phyloP scores from a whole-genome alignment of 2,329 filamentous ascomycete genomes.

The Claviceps quebecensis region DNA sequence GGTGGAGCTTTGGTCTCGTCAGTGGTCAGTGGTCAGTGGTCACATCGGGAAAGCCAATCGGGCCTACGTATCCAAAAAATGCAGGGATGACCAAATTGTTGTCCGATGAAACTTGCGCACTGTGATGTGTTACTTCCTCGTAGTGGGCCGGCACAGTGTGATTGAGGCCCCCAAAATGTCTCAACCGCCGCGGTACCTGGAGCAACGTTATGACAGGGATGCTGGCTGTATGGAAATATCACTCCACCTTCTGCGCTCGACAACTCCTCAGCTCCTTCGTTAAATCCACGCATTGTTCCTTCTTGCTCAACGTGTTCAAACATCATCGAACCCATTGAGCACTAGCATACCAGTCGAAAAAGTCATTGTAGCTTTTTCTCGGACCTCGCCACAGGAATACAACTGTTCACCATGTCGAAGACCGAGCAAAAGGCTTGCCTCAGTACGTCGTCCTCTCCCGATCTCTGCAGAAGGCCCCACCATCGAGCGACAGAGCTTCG shows the following conservation, averaged over 20 bases:
- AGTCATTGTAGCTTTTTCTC: neutral
- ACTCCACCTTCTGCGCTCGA: constrained; percentile 2
- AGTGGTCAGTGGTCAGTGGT: no score
- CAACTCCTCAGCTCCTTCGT: neutral
- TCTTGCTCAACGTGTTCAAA: neutral
- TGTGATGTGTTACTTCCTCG: rapidly evolving
- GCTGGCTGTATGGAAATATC: neutral
- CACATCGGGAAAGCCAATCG: neutral
- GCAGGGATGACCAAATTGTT: neutral
- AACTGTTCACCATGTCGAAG: constrained; percentile 31
- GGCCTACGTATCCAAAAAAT: neutral
- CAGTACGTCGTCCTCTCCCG: constrained; percentile 35
- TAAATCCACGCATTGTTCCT: constrained; percentile 4
- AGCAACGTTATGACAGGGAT: neutral
- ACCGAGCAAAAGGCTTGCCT: constrained; percentile 48
- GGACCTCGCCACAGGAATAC: neutral
- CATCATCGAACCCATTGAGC: constrained; percentile 1
- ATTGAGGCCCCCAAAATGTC: neutral
- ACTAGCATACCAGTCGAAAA: neutral
- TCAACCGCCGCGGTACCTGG: neutral
- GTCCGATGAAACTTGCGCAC: neutral
- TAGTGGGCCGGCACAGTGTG: neutral
- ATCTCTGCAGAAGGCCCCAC: constrained; percentile 14
- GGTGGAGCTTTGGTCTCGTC: neutral
- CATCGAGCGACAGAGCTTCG: neutral